A percentile compares a stretch with the other conserved stretches of the same genome.
Conservation (phyloP, 1,284 basidiomycete species). For the Cryptococcus sp. region DNA sequence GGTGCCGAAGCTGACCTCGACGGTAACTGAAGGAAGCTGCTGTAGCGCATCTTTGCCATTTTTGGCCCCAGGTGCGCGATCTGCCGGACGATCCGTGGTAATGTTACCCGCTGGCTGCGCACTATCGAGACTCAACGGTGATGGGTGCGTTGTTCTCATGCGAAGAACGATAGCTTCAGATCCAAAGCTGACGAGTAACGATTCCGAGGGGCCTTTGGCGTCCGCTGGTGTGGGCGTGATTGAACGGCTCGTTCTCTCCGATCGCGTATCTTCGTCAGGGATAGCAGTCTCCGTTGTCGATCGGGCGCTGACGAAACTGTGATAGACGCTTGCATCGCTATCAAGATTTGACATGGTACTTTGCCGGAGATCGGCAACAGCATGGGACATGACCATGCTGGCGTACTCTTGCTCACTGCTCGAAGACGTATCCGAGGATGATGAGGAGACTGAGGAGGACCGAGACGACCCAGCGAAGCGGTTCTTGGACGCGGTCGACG, state of each 20-base stretch:
- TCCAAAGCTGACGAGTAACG: slow-evolving; percentile 42
- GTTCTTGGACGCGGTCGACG: background rate
- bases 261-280: slow-evolving; percentile 10
- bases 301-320: slow-evolving; percentile 27
- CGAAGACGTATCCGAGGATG: slow-evolving; percentile 19
- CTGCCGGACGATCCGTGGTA: background rate
- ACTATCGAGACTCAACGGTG: background rate
- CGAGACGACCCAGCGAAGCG: slow-evolving; percentile 12
- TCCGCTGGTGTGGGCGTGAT: slow-evolving; percentile 33
- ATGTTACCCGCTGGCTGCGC: background rate
- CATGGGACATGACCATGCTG: slow-evolving; percentile 55
- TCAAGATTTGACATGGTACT: slow-evolving; percentile 29
- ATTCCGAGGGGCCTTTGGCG: slow-evolving; percentile 1
- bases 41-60: background rate
- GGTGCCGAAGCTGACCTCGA: slow-evolving; percentile 32
- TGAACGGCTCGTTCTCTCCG: slow-evolving; percentile 12
- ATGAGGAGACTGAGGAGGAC: slow-evolving; percentile 29
- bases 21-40: slow-evolving; percentile 21
- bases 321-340: slow-evolving; percentile 39
- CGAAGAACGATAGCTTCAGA: slow-evolving; percentile 43
- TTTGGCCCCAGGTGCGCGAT: background rate
- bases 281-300: too few relatives aligned
- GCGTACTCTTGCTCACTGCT: slow-evolving; percentile 31
- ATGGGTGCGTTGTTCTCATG: slow-evolving; percentile 30
- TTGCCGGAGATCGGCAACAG: slow-evolving; percentile 55